Base-by-base conservation (phyloP, 208 protist genomes). In the Angomonas deanei region DNA sequence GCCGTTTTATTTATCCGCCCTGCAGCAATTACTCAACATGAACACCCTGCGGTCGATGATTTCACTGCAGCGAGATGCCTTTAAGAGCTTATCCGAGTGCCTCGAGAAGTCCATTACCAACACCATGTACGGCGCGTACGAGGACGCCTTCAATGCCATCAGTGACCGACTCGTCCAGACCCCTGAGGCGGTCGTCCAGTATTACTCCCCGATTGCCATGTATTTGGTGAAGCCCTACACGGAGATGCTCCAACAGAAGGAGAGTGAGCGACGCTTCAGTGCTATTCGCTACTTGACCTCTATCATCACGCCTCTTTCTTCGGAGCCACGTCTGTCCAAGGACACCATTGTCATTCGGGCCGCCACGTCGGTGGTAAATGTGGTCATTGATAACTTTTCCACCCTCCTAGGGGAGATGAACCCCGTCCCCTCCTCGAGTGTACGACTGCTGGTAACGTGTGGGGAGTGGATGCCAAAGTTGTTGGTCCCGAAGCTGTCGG, bases 361-460 rank as follows among this genome's bases (percentile, higher is more conserved):
- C 28, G 66, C 69, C 31, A 46, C 47, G 38, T 55, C 54, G 19
- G 70, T 79, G 19, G 57, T 78, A 62, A 77, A 64, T 33, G 83
- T 63, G 5, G 42, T 86, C 11, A 32, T 66, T 21, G 49, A 73
- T 34, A 69, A 59, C 34, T 70, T 96, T 2, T 56, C 76, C 1
- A 64, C 47, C 31, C 72, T 97, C 24, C 67, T 97, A 50, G 68
- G 62, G 3, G 86, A 93, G 48, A 76, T 64, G 30, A 80, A 86
- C 31, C 91, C 91, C 6, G 88, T 95, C 13, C 93, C 93, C 0
- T 78, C 85, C 23, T 86, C 90, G 63, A 82, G 84, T 11, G 67
- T 96, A 47, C 86, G 91, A n/a, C 68, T 97, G 5, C 66, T 97
- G 5, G 62, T 76, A 1, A 73, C 72, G 27, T 92, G 80, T 60